Evolutionary conservation across 805 yeast genomes (phyloP).

Genomic region (Limtongia smithiae): DNA sequence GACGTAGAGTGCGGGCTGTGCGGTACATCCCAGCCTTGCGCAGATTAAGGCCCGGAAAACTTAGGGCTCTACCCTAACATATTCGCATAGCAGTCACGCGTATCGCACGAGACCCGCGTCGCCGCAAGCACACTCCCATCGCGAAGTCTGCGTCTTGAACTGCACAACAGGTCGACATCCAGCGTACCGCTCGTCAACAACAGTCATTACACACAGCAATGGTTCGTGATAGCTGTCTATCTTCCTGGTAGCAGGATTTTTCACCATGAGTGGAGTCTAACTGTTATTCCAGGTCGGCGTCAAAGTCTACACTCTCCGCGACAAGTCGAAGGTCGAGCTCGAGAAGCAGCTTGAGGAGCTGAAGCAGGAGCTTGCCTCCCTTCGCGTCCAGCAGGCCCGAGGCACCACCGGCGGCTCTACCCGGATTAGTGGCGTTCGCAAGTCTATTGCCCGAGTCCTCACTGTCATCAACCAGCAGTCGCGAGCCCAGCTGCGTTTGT

Average conservation of each 20-base stretch:
- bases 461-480: slow-evolving; percentile 95
- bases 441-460: slow-evolving; percentile 96
- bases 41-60: not conserved
- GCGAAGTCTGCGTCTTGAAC: not conserved
- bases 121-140: too few species aligned
- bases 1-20: not conserved
- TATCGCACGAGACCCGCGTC: too few species aligned
- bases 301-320: slow-evolving; percentile 94
- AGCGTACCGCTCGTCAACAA: slow-evolving; percentile 1
- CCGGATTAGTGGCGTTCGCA: slow-evolving; percentile 89
- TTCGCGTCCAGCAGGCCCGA: slow-evolving; percentile 93
- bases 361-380: slow-evolving; percentile 92
- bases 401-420: slow-evolving; percentile 76
- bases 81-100: slow-evolving; percentile 3
- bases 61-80: slow-evolving; percentile 4
- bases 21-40: not conserved
- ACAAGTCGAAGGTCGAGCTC: slow-evolving; percentile 95
- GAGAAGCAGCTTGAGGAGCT: slow-evolving; percentile 90
- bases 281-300: slow-evolving; percentile 38
- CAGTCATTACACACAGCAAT: slow-evolving; percentile 6
- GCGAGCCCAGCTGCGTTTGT: slow-evolving; percentile 90
- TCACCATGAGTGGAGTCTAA: not conserved
- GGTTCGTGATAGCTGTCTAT: not conserved
- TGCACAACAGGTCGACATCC: slow-evolving; percentile 1
- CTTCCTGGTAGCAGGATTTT: not conserved